phyloP scores from a whole-genome alignment of 2,329 filamentous ascomycete species.

The Hirsutella minnesotensis region DNA sequence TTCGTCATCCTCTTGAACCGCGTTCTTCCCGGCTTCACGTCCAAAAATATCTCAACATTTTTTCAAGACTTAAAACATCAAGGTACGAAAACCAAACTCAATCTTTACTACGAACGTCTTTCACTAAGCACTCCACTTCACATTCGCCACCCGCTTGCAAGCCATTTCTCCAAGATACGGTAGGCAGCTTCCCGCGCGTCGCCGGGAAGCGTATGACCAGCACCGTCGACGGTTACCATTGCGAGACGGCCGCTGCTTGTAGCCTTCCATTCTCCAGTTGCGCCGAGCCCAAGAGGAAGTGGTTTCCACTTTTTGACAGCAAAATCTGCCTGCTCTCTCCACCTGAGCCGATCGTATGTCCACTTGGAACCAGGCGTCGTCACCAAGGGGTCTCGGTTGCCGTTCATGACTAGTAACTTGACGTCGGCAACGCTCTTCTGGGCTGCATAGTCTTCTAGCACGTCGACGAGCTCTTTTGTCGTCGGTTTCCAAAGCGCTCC shows the following conservation, averaged over 20 bases:
- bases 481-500: not conserved
- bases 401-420: constrained; percentile 2
- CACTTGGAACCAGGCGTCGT: constrained; percentile 14
- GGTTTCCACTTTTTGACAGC: constrained; percentile 14
- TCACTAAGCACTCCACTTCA: too few species aligned
- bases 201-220: constrained; percentile 26
- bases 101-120: too few species aligned
- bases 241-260: constrained; percentile 5
- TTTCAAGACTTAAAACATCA: too few species aligned
- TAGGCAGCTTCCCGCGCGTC: constrained; percentile 7
- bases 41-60: too few species aligned
- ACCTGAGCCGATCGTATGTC: constrained; percentile 26
- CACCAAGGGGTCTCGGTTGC: constrained; percentile 8
- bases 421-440: not conserved
- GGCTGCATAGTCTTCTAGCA: not conserved
- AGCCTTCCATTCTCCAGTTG: constrained; percentile 7
- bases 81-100: too few species aligned
- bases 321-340: constrained; percentile 30
- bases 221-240: constrained; percentile 19
- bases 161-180: constrained; percentile 9
- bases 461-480: not conserved
- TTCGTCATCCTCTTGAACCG: too few species aligned
- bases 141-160: constrained; percentile 1
- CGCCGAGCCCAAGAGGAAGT: not conserved
- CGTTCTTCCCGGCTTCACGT: too few species aligned